phyloP scores from a whole-genome alignment of 805 yeast genomes.

The Kodamaea nitidulidarum region DNA sequence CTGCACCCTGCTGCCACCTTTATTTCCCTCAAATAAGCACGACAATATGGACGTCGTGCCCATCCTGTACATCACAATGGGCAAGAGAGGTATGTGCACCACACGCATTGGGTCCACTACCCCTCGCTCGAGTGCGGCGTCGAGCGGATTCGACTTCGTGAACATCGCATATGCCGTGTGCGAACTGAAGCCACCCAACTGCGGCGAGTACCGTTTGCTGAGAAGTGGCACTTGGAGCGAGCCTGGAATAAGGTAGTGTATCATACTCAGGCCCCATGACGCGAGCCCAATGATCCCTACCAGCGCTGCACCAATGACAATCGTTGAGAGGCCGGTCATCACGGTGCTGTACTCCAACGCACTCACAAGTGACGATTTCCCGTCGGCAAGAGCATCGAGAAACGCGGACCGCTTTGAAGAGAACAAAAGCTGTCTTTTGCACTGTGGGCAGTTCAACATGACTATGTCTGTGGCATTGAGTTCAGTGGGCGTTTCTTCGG shows the following conservation, averaged over 20 bases:
- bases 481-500: neutral
- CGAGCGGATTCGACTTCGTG: constrained; percentile 15
- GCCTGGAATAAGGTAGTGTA: constrained; percentile 35
- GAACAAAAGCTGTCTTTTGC: constrained; percentile 33
- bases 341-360: constrained; percentile 29
- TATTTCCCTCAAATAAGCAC: constrained; percentile 21
- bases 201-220: constrained; percentile 10
- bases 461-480: constrained; percentile 5
- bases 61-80: constrained; percentile 36
- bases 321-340: constrained; percentile 35
- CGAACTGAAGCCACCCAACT: constrained; percentile 6
- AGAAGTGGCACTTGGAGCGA: constrained; percentile 27
- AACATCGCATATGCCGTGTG: constrained; percentile 5
- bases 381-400: constrained; percentile 17
- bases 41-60: constrained; percentile 28
- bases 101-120: constrained; percentile 34
- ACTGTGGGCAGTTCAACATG: constrained; percentile 33
- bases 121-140: constrained; percentile 28
- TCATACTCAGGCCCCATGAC: constrained; percentile 33
- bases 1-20: constrained; percentile 11
- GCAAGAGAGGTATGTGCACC: constrained; percentile 36
- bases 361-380: constrained; percentile 16
- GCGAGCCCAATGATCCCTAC: constrained; percentile 39
- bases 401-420: constrained; percentile 26
- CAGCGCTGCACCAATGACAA: constrained; percentile 36